Evolutionary conservation across 345 rosid species (phyloP).

Genomic region (Salix brachista): DNA sequence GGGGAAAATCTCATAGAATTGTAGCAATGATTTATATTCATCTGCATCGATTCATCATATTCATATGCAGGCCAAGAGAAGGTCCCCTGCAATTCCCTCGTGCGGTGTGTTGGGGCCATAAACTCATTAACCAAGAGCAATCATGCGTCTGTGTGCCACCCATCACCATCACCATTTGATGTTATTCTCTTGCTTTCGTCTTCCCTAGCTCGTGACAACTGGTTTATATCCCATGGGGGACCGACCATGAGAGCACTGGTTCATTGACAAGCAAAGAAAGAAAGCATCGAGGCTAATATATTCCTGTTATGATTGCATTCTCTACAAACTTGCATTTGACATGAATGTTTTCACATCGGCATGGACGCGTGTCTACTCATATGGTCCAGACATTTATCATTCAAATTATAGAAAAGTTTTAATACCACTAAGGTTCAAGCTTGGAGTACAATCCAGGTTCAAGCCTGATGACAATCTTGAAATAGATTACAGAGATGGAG

Average conservation of each 20-base stretch:
- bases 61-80: not conserved
- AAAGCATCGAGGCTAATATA: not conserved
- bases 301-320: not conserved
- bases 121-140: constrained; percentile 7
- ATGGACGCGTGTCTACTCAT: not conserved
- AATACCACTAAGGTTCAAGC: not conserved
- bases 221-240: constrained; percentile 9
- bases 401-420: not conserved
- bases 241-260: constrained; percentile 10
- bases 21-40: not conserved
- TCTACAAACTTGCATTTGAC: not conserved
- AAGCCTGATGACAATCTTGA: not conserved
- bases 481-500: not conserved
- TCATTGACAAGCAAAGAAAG: not conserved
- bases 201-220: constrained; percentile 8
- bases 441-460: not conserved
- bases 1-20: not conserved
- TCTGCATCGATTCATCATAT: not conserved
- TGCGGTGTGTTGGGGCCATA: constrained; percentile 3
- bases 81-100: constrained; percentile 7
- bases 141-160: constrained; percentile 4
- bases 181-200: constrained; percentile 6
- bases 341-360: not conserved
- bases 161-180: constrained; percentile 8
- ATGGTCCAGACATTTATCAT: not conserved